Evolutionary conservation across 2,329 filamentous ascomycete genomes (phyloP).

Genomic region (Bipolaris sorokiniana): DNA sequence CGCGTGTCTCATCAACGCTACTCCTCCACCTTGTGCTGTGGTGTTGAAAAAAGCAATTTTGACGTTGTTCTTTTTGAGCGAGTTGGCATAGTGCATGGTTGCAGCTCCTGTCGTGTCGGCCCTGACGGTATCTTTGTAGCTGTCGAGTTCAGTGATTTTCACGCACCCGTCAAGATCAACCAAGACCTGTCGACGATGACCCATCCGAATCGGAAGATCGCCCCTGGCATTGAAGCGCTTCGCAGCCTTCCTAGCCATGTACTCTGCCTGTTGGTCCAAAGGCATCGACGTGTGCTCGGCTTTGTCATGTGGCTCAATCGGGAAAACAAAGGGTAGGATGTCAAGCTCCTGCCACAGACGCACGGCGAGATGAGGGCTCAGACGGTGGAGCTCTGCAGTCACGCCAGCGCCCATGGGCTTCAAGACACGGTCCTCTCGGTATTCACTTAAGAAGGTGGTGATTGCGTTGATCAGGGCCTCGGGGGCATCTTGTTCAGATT

Average conservation of each 20-base stretch:
- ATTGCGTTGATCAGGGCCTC: constrained; percentile 63
- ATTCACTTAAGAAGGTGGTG: constrained; percentile 62
- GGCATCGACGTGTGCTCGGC: constrained; percentile 59
- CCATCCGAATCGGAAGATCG: constrained; percentile 2
- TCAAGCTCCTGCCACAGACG: constrained; percentile 79
- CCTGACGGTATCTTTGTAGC: constrained; percentile 68
- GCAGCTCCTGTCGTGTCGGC: constrained; percentile 66
- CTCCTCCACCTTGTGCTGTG: constrained; percentile 81
- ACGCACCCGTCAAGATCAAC: constrained; percentile 72
- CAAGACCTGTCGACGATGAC: constrained; percentile 11
- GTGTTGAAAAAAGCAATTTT: constrained; percentile 79
- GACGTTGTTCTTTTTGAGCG: constrained; percentile 67
- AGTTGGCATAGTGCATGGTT: constrained; percentile 66
- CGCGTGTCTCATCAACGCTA: constrained; percentile 81
- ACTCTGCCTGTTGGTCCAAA: constrained; percentile 83
- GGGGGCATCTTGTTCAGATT: constrained; percentile 17
- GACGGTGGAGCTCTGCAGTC: constrained; percentile 62
- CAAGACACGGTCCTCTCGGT: constrained; percentile 69
- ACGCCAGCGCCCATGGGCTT: constrained; percentile 80
- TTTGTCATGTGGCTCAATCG: constrained; percentile 17
- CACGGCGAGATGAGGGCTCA: constrained; percentile 70
- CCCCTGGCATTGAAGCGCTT: constrained; percentile 45
- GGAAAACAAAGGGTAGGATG: constrained; percentile 72
- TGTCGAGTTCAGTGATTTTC: constrained; percentile 61
- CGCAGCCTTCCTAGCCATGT: constrained; percentile 79